These are phyloP conservation scores for Psilocybe cyanescens DNA, from an alignment of 768 basidiomycete species.

Conservation along the genomic window DNA sequence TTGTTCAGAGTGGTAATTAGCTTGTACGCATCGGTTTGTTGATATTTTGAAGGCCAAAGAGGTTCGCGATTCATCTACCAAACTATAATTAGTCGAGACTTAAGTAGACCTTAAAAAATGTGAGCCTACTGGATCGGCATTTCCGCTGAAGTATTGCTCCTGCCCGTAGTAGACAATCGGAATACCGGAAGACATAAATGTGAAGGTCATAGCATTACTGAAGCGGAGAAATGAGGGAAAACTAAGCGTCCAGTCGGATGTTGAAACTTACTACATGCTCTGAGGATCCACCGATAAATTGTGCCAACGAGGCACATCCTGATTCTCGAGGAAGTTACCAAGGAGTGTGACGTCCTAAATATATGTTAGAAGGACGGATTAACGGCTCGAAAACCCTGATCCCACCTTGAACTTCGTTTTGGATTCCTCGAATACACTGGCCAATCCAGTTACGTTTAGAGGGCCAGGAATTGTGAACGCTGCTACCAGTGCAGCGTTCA, in stretches of 20 bases:
- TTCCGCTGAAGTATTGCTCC: conserved; percentile 72
- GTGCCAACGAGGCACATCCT: conserved; percentile 76
- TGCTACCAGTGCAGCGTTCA: conserved; percentile 64
- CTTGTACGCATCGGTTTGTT: conserved; percentile 59
- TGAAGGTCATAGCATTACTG: conserved; percentile 77
- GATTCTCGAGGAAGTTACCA: conserved; percentile 83
- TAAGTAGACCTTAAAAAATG: not conserved
- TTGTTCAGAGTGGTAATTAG: conserved; percentile 64
- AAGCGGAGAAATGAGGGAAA: not conserved
- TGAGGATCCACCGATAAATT: conserved; percentile 75
- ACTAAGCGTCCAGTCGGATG: not conserved
- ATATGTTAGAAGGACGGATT: not conserved
- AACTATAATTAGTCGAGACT: conserved; percentile 1
- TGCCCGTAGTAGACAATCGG: conserved; percentile 85
- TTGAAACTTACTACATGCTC: conserved; percentile 57
- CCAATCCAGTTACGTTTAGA: conserved; percentile 61
- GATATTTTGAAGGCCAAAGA: conserved; percentile 71
- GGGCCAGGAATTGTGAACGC: conserved; percentile 76
- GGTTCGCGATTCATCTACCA: conserved; percentile 73
- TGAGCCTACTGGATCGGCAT: conserved; percentile 61
- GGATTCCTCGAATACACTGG: conserved; percentile 53
- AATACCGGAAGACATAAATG: conserved; percentile 82
- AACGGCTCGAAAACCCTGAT: conserved; percentile 6
- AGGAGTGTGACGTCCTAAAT: conserved; percentile 48
- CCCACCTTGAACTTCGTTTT: conserved; percentile 54